A percentile compares a stretch with the other conserved stretches of the same genome.
Evolutionary conservation across 805 yeast genomes (phyloP).

Genomic region (Torulaspora maleeae): DNA sequence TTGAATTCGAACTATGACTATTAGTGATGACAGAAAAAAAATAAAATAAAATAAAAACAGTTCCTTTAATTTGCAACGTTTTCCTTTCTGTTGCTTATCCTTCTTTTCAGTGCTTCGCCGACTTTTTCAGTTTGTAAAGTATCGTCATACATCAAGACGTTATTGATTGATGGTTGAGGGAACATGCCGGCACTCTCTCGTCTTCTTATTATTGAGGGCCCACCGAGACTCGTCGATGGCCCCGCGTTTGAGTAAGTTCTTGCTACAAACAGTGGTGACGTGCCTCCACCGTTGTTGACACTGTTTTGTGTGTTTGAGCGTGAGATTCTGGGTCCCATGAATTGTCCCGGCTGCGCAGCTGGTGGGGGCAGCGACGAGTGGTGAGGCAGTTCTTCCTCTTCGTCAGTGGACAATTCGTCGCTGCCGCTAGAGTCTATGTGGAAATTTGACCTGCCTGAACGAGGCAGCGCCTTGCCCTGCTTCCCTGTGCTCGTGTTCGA

Average conservation of each 20-base stretch:
- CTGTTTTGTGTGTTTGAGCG: slow-evolving; percentile 21
- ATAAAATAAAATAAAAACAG: slow-evolving; percentile 2
- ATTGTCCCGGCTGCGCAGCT: slow-evolving; percentile 8
- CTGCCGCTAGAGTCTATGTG: slow-evolving; percentile 31
- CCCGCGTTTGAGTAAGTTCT: slow-evolving; percentile 22
- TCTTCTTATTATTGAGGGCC: slow-evolving; percentile 13
- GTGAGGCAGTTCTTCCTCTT: slow-evolving; percentile 20
- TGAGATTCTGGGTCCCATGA: slow-evolving; percentile 19
- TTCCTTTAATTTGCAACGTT: background rate
- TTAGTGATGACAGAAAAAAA: background rate
- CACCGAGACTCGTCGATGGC: slow-evolving; percentile 4
- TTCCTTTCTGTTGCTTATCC: slow-evolving; percentile 14
- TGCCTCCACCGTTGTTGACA: slow-evolving; percentile 13
- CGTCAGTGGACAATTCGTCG: slow-evolving; percentile 27
- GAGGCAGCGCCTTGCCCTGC: background rate
- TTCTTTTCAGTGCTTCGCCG: slow-evolving; percentile 25
- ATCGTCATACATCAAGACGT: slow-evolving; percentile 20
- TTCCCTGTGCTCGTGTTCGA: background rate
- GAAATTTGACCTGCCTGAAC: slow-evolving; percentile 17
- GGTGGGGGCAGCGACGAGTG: slow-evolving; percentile 8
- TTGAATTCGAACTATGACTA: background rate
- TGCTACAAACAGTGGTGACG: slow-evolving; percentile 13
- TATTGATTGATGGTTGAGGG: slow-evolving; percentile 13
- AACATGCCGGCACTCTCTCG: slow-evolving; percentile 12
- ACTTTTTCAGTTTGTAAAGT: slow-evolving; percentile 25